These are phyloP conservation scores for Phytophthora syringae DNA, from an alignment of 352 stramenopile species.

Conservation along the genomic window DNA sequence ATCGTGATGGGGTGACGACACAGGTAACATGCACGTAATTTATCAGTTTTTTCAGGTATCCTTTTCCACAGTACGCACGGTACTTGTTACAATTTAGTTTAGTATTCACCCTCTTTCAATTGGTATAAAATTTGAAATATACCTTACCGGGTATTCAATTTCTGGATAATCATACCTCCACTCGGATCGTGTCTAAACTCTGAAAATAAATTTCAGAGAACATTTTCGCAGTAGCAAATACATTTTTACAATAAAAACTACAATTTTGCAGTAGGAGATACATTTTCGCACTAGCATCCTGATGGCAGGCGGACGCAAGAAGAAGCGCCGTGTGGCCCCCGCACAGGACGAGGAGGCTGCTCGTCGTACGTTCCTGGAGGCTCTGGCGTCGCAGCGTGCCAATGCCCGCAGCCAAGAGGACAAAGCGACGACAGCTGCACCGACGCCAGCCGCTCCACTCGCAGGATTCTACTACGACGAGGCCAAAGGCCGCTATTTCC, in stretches of 20 bases:
- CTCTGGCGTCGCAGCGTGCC: conserved; percentile 62
- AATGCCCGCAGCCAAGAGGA: conserved; percentile 36
- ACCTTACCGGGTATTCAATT: no score
- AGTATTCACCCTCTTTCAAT: no score
- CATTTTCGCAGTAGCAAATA: conserved; percentile 1
- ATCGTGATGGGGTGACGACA: no score
- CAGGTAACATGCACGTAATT: no score
- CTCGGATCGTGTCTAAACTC: no score
- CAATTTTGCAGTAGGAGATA: not conserved
- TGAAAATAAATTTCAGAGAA: not conserved
- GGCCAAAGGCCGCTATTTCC: conserved; percentile 57
- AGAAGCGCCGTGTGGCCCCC: conserved; percentile 37
- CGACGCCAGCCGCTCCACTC: conserved; percentile 26
- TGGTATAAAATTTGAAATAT: no score
- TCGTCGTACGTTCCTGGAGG: conserved; percentile 56
- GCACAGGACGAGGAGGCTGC: conserved; percentile 31
- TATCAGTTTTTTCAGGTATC: no score
- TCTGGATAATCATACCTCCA: no score
- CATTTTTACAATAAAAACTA: conserved; percentile 3
- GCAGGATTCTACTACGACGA: conserved; percentile 73
- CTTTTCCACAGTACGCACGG: no score
- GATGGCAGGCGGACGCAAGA: conserved; percentile 28
- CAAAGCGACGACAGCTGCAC: not conserved
- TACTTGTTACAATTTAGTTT: no score
- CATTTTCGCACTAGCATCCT: conserved; percentile 2